phyloP scores from a whole-genome alignment of 306 rosid species.

The Myrica gale region DNA sequence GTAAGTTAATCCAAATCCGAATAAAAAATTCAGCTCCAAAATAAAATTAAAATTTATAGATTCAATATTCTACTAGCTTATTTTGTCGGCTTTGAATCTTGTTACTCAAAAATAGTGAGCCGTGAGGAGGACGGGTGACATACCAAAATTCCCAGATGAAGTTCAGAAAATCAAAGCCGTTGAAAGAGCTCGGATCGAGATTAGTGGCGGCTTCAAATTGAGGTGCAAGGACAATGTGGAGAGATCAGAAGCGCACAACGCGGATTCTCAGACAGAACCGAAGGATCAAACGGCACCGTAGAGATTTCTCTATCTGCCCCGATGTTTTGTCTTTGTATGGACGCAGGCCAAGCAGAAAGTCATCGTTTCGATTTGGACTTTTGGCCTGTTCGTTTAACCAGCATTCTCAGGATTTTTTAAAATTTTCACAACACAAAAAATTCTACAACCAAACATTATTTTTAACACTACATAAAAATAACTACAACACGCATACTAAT shows the following conservation, averaged over 20 bases:
- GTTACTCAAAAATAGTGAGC: slow-evolving; percentile 17
- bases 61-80: neutral
- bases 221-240: slow-evolving; percentile 25
- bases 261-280: slow-evolving; percentile 20
- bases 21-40: neutral
- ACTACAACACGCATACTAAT: no score
- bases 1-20: slow-evolving; percentile 15
- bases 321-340: no score
- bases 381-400: no score
- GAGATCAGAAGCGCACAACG: slow-evolving; percentile 44
- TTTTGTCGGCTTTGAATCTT: no score
- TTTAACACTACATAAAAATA: no score
- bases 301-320: slow-evolving; percentile 17
- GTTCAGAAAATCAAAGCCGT: neutral
- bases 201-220: slow-evolving; percentile 12
- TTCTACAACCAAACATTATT: no score
- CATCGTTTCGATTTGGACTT: neutral
- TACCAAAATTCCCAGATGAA: neutral
- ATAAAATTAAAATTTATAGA: neutral
- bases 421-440: no score
- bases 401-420: no score
- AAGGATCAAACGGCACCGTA: slow-evolving; percentile 38
- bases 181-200: slow-evolving; percentile 35
- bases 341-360: neutral
- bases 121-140: neutral